A percentile compares a stretch with the other conserved stretches of the same genome.
Evolutionary conservation across 1,284 basidiomycete species (phyloP).

Genomic region (Athelia sp.): DNA sequence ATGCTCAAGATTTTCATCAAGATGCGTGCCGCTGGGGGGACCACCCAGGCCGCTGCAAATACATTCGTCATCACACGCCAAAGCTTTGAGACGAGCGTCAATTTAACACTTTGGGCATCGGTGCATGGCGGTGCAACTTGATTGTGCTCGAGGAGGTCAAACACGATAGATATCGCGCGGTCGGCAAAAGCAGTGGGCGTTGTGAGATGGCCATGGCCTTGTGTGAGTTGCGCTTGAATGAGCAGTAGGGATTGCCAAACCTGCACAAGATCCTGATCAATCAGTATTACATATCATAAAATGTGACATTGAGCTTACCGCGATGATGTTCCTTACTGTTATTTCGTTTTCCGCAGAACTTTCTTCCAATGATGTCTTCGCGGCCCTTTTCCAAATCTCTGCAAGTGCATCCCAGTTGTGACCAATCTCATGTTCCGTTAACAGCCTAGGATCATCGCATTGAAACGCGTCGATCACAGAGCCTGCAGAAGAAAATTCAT

Average conservation of each 20-base stretch:
- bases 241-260: conserved; percentile 52
- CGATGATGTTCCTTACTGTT: no score
- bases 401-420: conserved; percentile 38
- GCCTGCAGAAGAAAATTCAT: no score
- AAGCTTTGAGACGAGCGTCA: conserved; percentile 34
- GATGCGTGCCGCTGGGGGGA: conserved; percentile 35
- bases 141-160: neutral
- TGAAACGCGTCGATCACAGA: conserved; percentile 17
- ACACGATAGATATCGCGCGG: neutral
- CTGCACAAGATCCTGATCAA: conserved; percentile 30
- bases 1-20: conserved; percentile 35
- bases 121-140: neutral
- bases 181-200: conserved; percentile 26
- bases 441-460: conserved; percentile 24
- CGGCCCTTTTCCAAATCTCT: conserved; percentile 31
- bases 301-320: no score
- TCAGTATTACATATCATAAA: no score
- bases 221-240: conserved; percentile 37
- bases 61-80: conserved; percentile 47
- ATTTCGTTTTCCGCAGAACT: no score
- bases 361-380: conserved; percentile 10
- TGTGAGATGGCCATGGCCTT: conserved; percentile 30
- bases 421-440: conserved; percentile 40
- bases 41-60: conserved; percentile 33
- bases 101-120: conserved; percentile 24